Conservation (phyloP, 805 yeast species). For the Yamadazyma ubonensis region DNA sequence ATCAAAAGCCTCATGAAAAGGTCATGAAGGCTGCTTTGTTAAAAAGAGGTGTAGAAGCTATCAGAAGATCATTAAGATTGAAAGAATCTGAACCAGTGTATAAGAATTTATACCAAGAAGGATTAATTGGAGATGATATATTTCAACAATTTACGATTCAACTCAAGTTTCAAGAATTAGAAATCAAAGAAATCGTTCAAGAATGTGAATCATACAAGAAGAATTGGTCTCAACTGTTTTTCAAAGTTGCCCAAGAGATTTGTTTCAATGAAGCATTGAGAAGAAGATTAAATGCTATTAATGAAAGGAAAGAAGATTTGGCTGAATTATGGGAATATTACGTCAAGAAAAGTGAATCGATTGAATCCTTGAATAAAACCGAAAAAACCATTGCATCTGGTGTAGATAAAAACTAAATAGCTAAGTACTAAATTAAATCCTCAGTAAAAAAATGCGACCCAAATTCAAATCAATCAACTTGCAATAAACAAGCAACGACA, state of each 20-base stretch:
- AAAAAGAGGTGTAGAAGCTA: conserved; percentile 75
- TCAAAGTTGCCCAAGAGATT: conserved; percentile 81
- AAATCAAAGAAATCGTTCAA: conserved; percentile 67
- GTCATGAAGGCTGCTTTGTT: conserved; percentile 62
- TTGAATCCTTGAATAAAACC: background rate
- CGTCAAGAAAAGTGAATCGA: conserved; percentile 10
- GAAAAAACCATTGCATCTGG: conserved; percentile 1
- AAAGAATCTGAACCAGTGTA: conserved; percentile 75
- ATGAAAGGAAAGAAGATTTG: conserved; percentile 34
- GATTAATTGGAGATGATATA: conserved; percentile 87
- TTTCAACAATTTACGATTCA: conserved; percentile 79
- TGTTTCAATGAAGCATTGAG: conserved; percentile 90
- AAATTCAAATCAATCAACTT: background rate
- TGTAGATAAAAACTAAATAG: conserved; percentile 12
- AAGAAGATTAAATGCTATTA: conserved; percentile 60
- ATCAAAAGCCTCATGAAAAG: conserved; percentile 67
- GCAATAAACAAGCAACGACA: too few relatives aligned
- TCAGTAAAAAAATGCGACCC: conserved; percentile 1
- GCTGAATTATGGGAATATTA: conserved; percentile 33
- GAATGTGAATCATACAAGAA: conserved; percentile 74
- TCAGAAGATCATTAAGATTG: conserved; percentile 78
- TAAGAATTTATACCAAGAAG: conserved; percentile 74
- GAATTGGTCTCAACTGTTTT: conserved; percentile 78
- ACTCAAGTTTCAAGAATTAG: conserved; percentile 75
- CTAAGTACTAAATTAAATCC: background rate